Evolutionary conservation across 345 rosid genomes (phyloP), one percentile per base, ranked within the genome.

Genomic region (Boechera divaricarpa): DNA sequence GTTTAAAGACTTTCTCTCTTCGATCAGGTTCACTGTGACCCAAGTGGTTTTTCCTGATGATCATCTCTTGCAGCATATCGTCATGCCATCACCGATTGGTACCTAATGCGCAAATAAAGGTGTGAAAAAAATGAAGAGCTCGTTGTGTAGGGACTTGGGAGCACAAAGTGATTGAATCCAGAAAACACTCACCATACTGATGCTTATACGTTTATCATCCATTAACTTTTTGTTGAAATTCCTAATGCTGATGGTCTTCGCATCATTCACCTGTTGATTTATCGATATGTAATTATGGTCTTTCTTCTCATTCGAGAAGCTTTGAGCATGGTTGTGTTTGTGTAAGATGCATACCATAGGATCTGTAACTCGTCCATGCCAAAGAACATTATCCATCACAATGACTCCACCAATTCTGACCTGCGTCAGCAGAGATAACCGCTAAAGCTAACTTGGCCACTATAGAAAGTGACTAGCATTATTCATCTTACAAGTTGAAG

Each of bases 341-440:
- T 51, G 44, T 51, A 74, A 61, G 36, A 61, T 33, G 45, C 58
- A 41, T 80, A 91, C 98, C 92, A 79, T 69, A 7, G 93, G 97
- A 61, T 92, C 97, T 8, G 88, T 87, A 73, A 94, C 98, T 80
- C 87, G 87, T 63, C 97, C 98, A 44, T 92, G 93, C 97, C 97
- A 94, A 77, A 94, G 97, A 61, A 94, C 98, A 84, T 94, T 94
- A 77, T 94, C 98, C 44, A 90, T 69, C 76, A 88, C 90, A 24
- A 94, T 90, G 74, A 92, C 76, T 74, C 98, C 98, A 65, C 93
- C 97, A 72, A 80, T 83, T 80, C 89, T 85, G 67, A 94, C 92
- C 98, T 91, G 82, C 51, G 41, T 64, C 47, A 70, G 72, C 63
- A 67, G 18, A 79, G 8, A 67, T 59, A 73, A 42, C 61, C 4